Evolutionary conservation across 2,329 filamentous ascomycete species (phyloP).

Genomic region (Colletotrichum sojae): DNA sequence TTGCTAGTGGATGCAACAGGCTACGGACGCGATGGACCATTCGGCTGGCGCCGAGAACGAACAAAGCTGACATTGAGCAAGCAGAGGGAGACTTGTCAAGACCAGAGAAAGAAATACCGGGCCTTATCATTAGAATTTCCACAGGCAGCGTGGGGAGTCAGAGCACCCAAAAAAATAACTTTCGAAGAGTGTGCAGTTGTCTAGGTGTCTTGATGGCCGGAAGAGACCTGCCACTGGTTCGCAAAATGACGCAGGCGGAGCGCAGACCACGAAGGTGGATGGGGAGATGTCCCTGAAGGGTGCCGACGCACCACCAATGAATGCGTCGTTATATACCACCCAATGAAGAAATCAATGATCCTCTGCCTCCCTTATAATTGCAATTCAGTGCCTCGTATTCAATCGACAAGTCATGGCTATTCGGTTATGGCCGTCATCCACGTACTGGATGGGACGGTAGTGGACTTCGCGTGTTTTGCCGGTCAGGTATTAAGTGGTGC

Average conservation of each 20-base stretch:
- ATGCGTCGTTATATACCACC: no score
- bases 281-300: no score
- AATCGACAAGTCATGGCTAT: no score
- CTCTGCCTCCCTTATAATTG: no score
- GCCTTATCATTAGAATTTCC: slow-evolving; percentile 17
- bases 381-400: no score
- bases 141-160: slow-evolving; percentile 8
- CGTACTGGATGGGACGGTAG: no score
- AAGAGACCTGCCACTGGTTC: slow-evolving; percentile 8
- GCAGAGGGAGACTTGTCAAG: slow-evolving; percentile 1
- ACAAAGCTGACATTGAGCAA: background rate
- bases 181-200: slow-evolving; percentile 8
- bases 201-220: slow-evolving; percentile 9
- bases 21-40: background rate
- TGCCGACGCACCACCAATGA: no score
- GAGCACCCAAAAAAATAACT: background rate
- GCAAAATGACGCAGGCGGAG: background rate
- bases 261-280: background rate
- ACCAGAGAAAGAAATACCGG: background rate
- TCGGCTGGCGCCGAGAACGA: background rate
- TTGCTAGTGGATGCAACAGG: background rate
- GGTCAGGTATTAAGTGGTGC: no score
- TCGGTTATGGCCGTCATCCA: no score
- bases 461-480: no score
- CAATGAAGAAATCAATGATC: no score